Evolutionary conservation across 2,329 filamentous ascomycete genomes (phyloP), one percentile per base, ranked within the genome.

Genomic region (Mollisiaceae sp.): DNA sequence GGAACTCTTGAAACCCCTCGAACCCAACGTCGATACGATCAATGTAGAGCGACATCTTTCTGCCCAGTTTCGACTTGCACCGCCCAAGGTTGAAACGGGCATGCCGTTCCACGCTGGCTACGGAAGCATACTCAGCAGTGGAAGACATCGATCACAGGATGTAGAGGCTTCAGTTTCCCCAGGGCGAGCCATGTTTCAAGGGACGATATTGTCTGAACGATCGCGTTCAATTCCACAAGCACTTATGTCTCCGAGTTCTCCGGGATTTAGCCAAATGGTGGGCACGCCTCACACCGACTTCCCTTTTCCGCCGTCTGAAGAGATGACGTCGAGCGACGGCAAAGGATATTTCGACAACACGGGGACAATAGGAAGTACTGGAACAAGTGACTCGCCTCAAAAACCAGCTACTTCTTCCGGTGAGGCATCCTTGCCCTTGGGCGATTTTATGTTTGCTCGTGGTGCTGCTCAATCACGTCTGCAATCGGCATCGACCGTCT

Each of bases 21-120:
- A 79, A 47, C 72, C 75, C 3, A 76, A 79, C 64, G 74, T 76
- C 1, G 77, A 79, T 61, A 76, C 78, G 0, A 75, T 79, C 55
- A 77, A 77, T 59, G 73, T 79, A 8, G 78, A 80, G 67, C 67
- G 78, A 39, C 78, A 81, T 65, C 62, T 78, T 11, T 73, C 77
- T 8, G 75, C 72, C 1, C 74, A 76, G 47, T 79, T 79, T 62
- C 76, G 77, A 60, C 63, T 78, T 20, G 54, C 58, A 8, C 72
- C 76, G 8, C 76, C 76, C 14, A 78, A 76, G 66, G n/a, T 60
- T 1, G 73, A 75, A 15, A 67, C 64, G 11, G 67, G 67, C 11
- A 66, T 68, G 22, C 45, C 67, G 35, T 66, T 69, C 55, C 62
- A 68, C 62, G 57, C 69, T 36, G 63, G 63, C 15, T 72, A 70